Percentiles rank a stretch among this genome's conserved stretches.
Evolutionary conservation across 768 basidiomycete genomes (phyloP).

Genomic region (Phylloporus sp.): DNA sequence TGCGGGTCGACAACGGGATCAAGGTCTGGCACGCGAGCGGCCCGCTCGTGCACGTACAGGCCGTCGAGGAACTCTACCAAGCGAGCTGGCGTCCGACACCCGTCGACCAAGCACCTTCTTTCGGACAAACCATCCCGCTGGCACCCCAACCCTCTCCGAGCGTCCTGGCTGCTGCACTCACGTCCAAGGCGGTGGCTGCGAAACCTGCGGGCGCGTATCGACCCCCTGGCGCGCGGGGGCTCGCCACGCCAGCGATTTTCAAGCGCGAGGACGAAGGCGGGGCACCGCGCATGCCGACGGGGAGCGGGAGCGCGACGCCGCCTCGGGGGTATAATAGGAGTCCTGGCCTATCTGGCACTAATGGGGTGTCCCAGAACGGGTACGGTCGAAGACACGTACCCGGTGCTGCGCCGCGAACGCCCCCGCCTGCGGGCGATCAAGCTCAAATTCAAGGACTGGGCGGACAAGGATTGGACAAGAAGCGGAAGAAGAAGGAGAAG

Average conservation of each 20-base stretch:
- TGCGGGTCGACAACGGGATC: conserved; percentile 96
- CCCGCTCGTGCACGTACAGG: conserved; percentile 77
- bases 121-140: conserved; percentile 60
- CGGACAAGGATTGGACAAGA: conserved; percentile 35
- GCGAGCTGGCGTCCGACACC: conserved; percentile 74
- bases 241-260: conserved; percentile 82
- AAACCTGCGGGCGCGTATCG: conserved; percentile 87
- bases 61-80: conserved; percentile 87
- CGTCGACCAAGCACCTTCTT: conserved; percentile 59
- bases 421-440: conserved; percentile 40
- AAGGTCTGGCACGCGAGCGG: conserved; percentile 95
- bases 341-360: conserved; percentile 45
- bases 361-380: conserved; percentile 32
- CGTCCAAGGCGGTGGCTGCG: conserved; percentile 49
- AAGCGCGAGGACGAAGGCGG: conserved; percentile 91
- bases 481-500: conserved; percentile 53
- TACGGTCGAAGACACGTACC: conserved; percentile 51
- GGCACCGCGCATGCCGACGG: conserved; percentile 43
- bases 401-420: conserved; percentile 56
- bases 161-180: conserved; percentile 44
- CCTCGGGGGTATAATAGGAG: conserved; percentile 56
- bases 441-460: conserved; percentile 20
- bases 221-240: conserved; percentile 88
- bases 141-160: conserved; percentile 63
- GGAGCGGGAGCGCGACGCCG: conserved; percentile 57